Evolutionary conservation across 176 grass and related monocot species (phyloP).

Genomic region (Paspalum notatum): DNA sequence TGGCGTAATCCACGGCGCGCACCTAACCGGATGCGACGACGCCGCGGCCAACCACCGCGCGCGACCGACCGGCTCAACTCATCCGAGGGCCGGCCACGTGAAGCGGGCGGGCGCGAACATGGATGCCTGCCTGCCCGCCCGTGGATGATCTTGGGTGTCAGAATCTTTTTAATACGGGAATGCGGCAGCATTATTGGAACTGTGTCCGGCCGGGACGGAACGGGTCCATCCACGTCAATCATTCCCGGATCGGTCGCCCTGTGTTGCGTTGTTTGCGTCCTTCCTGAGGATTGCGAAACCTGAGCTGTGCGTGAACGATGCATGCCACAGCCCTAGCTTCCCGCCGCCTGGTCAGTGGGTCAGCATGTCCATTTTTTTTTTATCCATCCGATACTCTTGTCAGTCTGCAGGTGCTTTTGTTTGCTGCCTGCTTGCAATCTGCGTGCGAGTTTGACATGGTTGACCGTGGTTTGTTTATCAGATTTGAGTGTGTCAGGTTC

Average conservation of each 20-base stretch:
- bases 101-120: conserved; percentile 38
- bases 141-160: conserved; percentile 25
- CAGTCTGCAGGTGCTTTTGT: background rate
- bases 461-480: background rate
- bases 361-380: too few relatives aligned
- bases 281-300: background rate
- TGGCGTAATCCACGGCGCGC: background rate
- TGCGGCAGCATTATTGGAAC: background rate
- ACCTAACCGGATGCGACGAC: conserved; percentile 19
- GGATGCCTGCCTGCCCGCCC: background rate
- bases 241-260: conserved; percentile 26
- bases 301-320: background rate
- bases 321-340: too few relatives aligned
- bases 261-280: background rate
- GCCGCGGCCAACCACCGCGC: conserved; percentile 10
- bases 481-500: background rate
- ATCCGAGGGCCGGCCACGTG: conserved; percentile 35
- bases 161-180: conserved; percentile 31
- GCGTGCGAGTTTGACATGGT: background rate
- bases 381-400: background rate
- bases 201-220: background rate
- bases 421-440: background rate
- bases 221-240: conserved; percentile 44
- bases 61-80: background rate
- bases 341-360: too few relatives aligned